A percentile compares a stretch with the other conserved stretches of the same genome.
Conservation (phyloP, 2,329 filamentous ascomycete species). For the Penicillium verrucosum region DNA sequence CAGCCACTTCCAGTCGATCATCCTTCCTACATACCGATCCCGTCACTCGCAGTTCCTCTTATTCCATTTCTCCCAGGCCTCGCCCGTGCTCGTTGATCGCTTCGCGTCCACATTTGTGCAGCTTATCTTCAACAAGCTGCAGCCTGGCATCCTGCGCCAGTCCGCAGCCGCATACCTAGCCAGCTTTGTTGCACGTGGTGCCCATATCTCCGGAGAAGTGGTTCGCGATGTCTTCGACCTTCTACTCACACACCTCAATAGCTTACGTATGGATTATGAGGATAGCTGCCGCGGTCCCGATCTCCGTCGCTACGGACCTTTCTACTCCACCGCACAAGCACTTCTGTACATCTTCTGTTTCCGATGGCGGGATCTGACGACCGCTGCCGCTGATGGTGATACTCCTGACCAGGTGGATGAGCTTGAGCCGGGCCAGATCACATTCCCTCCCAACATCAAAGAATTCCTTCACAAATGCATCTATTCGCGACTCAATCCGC, state of each 20-base stretch:
- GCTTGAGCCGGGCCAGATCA: constrained; percentile 64
- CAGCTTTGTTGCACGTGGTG: constrained; percentile 88
- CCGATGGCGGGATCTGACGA: constrained; percentile 85
- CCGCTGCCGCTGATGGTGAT: constrained; percentile 54
- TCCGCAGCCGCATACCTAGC: constrained; percentile 88
- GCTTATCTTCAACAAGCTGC: constrained; percentile 65
- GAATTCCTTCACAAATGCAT: constrained; percentile 74
- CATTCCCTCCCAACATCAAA: constrained; percentile 72
- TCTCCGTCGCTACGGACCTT: constrained; percentile 74
- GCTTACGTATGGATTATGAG: constrained; percentile 70
- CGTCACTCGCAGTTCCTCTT: constrained; percentile 93
- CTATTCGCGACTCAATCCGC: constrained; percentile 84
- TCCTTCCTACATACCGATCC: constrained; percentile 86
- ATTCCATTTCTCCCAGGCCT: constrained; percentile 89
- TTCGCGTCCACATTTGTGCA: constrained; percentile 77
- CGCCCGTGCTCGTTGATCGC: constrained; percentile 71
- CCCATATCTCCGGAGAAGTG: constrained; percentile 69
- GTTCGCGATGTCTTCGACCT: constrained; percentile 81
- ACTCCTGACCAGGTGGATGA: constrained; percentile 54
- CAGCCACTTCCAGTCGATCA: constrained; percentile 79
- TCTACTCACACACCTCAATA: constrained; percentile 72
- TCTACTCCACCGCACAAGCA: constrained; percentile 86
- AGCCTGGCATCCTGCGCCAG: constrained; percentile 71
- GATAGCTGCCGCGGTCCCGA: constrained; percentile 77
- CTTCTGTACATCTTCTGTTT: constrained; percentile 96